Conservation (phyloP, 805 yeast species). For the Candida maltosa region DNA sequence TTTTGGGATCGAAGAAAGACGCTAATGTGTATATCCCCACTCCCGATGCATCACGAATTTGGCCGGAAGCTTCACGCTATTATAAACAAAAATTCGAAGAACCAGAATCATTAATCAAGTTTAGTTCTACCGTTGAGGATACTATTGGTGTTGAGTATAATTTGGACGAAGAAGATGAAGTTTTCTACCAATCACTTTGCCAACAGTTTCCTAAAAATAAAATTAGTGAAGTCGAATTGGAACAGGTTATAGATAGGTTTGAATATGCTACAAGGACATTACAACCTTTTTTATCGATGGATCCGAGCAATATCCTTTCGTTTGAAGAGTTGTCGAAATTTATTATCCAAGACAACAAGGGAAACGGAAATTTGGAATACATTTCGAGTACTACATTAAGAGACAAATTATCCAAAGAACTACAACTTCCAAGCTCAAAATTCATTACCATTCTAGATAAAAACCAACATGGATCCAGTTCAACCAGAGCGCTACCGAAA, state of each 20-base stretch:
- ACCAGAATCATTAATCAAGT: slow-evolving; percentile 80
- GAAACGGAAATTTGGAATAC: slow-evolving; percentile 27
- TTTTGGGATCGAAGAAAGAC: slow-evolving; percentile 35
- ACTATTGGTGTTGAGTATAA: slow-evolving; percentile 81
- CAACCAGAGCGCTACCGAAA: slow-evolving; percentile 43
- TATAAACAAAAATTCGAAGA: slow-evolving; percentile 58
- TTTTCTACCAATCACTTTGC: slow-evolving; percentile 48
- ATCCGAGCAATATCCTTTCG: slow-evolving; percentile 70
- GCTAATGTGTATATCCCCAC: slow-evolving; percentile 83
- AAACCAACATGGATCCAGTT: slow-evolving; percentile 19
- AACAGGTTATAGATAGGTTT: slow-evolving; percentile 65
- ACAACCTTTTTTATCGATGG: slow-evolving; percentile 87
- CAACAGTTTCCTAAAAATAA: slow-evolving; percentile 34
- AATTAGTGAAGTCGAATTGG: slow-evolving; percentile 84
- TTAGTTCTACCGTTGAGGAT: slow-evolving; percentile 95
- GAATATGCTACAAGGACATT: slow-evolving; percentile 73
- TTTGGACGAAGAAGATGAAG: slow-evolving; percentile 87
- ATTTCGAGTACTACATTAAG: slow-evolving; percentile 58
- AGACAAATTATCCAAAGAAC: slow-evolving; percentile 51
- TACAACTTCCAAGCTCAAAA: slow-evolving; percentile 45
- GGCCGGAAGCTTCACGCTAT: slow-evolving; percentile 74
- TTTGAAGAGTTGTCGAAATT: slow-evolving; percentile 65
- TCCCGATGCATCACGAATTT: slow-evolving; percentile 84
- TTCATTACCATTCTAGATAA: slow-evolving; percentile 61
- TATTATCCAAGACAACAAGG: slow-evolving; percentile 31